Evolutionary conservation across 1,284 basidiomycete species (phyloP), one percentile per base, ranked within the genome.

Genomic region (Mycena citricolor): DNA sequence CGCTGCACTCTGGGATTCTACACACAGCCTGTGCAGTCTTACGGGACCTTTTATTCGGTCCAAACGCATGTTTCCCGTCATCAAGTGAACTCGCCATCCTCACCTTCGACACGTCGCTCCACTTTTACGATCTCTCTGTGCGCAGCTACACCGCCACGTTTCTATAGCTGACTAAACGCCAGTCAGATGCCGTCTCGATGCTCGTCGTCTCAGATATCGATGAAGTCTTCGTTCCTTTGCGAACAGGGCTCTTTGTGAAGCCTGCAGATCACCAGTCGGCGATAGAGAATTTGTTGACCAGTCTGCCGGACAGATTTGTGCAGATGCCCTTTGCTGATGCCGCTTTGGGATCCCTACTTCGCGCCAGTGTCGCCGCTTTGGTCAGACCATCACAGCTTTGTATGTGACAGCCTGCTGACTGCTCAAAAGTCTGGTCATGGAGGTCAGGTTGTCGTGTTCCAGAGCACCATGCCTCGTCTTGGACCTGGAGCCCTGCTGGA

Each of bases 91-190:
- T 95, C n/a, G 87, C 83, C 2, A 85, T 99, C 54, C 56, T 98
- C 31, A 92, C 94, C 0, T 97, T 88, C 59, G 93, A 97, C 60
- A 68, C 75, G 34, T 73, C 81, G 2, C 69, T 99, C 16, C 91
- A 97, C 57, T 97, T 97, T 62, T 94, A 93, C 67, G 86, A 95
- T 61, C 71, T 99, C 47, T 82, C 86, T 60, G 89, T 94, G 67
- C 73, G 87, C 37, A n/a, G 31, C 39, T 21, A 11, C 32, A 38
- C 34, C 51, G 40, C 31, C 28, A 26, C 33, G 43, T 42, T 54
- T 39, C 12, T 42, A 37, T 50, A 36, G 26, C 40, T 50, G 29
- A 39, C 54, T 56, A 48, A 44, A 52, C 59, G 57, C 44, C 57
- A 74, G 88, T 72, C 82, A 60, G 75, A 81, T 48, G 68, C 74